These are phyloP conservation scores for Tritrichomonas musculus DNA, from an alignment of 208 protist species.

Conservation along the genomic window DNA sequence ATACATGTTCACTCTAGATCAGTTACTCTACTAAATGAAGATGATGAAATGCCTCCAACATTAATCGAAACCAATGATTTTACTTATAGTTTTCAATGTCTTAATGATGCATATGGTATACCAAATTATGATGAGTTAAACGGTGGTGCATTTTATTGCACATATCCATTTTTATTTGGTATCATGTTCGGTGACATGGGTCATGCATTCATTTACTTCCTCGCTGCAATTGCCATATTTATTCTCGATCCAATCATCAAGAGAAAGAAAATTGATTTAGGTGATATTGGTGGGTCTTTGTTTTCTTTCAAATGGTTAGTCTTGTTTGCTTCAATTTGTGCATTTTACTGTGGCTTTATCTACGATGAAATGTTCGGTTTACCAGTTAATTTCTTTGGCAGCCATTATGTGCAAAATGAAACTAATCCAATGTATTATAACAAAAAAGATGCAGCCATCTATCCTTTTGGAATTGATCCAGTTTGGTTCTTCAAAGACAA, in stretches of 20 bases:
- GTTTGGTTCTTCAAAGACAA: conserved; percentile 64
- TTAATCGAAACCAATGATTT: conserved; percentile 77
- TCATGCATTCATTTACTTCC: conserved; percentile 69
- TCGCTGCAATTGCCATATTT: conserved; percentile 28
- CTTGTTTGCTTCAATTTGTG: background rate
- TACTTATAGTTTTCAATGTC: conserved; percentile 72
- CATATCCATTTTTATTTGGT: conserved; percentile 98
- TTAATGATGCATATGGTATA: conserved; percentile 81
- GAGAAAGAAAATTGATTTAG: background rate
- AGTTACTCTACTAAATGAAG: background rate
- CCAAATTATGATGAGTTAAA: conserved; percentile 56
- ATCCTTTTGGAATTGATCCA: conserved; percentile 64
- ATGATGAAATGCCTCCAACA: background rate
- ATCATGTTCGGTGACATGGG: conserved; percentile 99
- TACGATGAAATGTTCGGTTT: conserved; percentile 45
- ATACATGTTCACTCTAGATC: background rate
- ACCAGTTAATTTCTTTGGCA: conserved; percentile 47
- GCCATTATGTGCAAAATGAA: conserved; percentile 5
- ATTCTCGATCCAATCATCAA: background rate
- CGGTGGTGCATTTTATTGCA: conserved; percentile 60
- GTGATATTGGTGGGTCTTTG: background rate
- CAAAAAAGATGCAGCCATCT: conserved; percentile 14
- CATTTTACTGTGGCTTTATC: background rate
- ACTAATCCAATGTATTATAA: background rate
- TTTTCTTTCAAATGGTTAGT: conserved; percentile 1